Conservation (phyloP, 1,139 yeast species). For the Sugiyamaella neomexicana region DNA sequence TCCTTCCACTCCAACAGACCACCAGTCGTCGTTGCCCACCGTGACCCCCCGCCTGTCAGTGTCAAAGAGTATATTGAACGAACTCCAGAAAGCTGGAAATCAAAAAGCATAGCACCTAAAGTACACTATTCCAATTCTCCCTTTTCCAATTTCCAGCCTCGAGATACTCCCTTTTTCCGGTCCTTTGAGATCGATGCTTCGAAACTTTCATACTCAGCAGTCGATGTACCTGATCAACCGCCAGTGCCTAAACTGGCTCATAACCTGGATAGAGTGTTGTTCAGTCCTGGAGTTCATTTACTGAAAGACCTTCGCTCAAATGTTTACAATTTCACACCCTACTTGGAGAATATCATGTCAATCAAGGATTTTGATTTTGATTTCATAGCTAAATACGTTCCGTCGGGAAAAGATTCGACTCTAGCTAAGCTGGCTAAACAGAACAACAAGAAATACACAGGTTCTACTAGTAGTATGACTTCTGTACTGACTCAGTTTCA, state of each 20-base stretch:
- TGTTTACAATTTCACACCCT: conserved; percentile 67
- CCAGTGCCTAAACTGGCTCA: conserved; percentile 55
- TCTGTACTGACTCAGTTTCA: conserved; percentile 73
- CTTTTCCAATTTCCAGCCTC: conserved; percentile 7
- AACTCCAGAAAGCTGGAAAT: not conserved
- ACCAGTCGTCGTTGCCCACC: too few relatives aligned
- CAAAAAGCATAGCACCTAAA: not conserved
- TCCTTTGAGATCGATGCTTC: conserved; percentile 17
- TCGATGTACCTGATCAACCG: conserved; percentile 32
- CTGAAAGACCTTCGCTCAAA: conserved; percentile 75
- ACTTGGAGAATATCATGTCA: conserved; percentile 60
- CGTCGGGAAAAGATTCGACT: conserved; percentile 64
- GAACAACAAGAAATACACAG: conserved; percentile 52
- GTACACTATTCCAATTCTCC: not conserved
- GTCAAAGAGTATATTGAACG: not conserved
- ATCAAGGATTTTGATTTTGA: conserved; percentile 68
- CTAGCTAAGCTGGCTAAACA: conserved; percentile 52
- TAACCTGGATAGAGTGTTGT: conserved; percentile 65
- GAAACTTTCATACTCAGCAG: conserved; percentile 25
- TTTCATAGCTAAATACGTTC: conserved; percentile 56
- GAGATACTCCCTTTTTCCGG: conserved; percentile 9
- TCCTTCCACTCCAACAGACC: too few relatives aligned
- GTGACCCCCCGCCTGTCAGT: too few relatives aligned
- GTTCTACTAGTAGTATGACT: conserved; percentile 91
- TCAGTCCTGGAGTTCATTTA: conserved; percentile 82